Evolutionary conservation across 2,329 filamentous ascomycete genomes (phyloP), one percentile per base, ranked within the genome.

Genomic region (Aspergillus pseudoglaucus): DNA sequence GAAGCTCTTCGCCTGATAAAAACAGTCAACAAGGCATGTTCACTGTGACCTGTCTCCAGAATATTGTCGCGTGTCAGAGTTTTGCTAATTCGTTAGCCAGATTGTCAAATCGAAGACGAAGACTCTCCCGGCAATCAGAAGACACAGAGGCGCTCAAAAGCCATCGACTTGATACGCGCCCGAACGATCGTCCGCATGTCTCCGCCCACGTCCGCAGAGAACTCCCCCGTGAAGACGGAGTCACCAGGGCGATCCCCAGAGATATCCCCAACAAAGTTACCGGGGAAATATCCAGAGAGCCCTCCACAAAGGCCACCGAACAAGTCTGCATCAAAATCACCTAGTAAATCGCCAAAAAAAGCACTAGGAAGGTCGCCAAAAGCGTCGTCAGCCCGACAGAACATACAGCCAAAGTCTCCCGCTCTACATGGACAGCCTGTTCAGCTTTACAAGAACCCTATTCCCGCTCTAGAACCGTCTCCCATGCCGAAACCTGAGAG

Each of bases 141-240:
- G 17, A 15, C 33, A 2, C 33, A 49, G 23, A 43, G 44, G 25
- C 55, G 53, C 6, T 35, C 47, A 17, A 45, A 52, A 43, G 53
- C 49, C 6, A 51, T 57, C 18, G 40, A 43, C 20, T 35, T 56
- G 23, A 45, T 58, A 33, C 51, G 51, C 17, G 38, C 49, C 37
- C 41, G 50, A 25, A 54, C 55, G 14, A 20, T 45, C 27, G 44
- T 44, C 42, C 49, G 54, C 3, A 38, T 47, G 8, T 50, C 48
- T 35, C 33, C n/a, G 4, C 10, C 39, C n/a, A 8, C 4, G 20
- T 41, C 37, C 10, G n/a, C 33, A 15, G 33, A 37, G 33, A 37
- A 37, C 14, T 37, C 33, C 3, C 33, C 33, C 33, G 33, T 37
- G n/a, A 37, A 17, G 33, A 8, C 33, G 33, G 33, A 37, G 33